Evolutionary conservation across 1,284 basidiomycete genomes (phyloP).

Genomic region (Wallemia ichthyophaga): DNA sequence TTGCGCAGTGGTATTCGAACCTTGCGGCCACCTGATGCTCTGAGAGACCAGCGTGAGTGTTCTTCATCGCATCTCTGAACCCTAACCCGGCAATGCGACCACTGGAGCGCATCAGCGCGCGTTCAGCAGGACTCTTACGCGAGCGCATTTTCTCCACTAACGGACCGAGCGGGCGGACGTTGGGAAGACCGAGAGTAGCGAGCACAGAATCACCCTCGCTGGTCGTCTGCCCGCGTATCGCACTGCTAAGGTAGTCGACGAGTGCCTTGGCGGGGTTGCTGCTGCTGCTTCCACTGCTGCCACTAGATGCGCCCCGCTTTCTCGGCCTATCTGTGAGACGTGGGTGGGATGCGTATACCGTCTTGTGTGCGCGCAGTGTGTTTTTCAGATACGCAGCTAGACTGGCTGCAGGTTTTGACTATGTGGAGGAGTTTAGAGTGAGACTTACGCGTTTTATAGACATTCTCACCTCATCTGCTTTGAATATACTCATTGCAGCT

Average conservation of each 20-base stretch:
- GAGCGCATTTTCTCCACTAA: neutral
- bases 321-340: neutral
- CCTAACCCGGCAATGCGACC: neutral
- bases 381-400: neutral
- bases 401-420: neutral
- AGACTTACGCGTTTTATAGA: conserved; percentile 12
- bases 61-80: conserved; percentile 29
- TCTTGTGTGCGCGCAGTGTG: neutral
- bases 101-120: neutral
- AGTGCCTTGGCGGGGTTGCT: neutral
- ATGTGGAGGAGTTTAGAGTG: conserved; percentile 15
- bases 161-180: neutral
- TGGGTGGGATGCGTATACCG: neutral
- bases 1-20: conserved; percentile 56
- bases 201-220: neutral
- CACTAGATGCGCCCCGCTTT: neutral
- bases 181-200: neutral
- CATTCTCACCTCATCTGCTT: neutral
- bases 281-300: neutral
- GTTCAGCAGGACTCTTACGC: neutral
- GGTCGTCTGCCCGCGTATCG: neutral
- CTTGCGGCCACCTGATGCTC: conserved; percentile 51
- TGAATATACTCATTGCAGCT: neutral
- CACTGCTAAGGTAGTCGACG: neutral
- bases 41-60: conserved; percentile 33